Evolutionary conservation across 1,139 yeast genomes (phyloP).

Genomic region (Geotrichum restrictum): DNA sequence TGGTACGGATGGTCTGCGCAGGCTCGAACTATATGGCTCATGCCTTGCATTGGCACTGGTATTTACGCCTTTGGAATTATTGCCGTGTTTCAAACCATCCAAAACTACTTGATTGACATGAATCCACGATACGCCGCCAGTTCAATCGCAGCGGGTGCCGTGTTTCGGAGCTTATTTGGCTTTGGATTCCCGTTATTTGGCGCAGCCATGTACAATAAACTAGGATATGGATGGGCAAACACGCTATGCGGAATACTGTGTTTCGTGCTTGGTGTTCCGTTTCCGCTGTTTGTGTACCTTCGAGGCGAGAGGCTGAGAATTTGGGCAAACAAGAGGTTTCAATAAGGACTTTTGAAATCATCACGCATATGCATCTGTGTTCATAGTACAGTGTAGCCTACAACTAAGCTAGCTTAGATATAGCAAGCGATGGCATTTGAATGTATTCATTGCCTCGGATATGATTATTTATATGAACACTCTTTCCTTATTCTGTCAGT

Average conservation of each 20-base stretch:
- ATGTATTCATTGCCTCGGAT: too few relatives aligned
- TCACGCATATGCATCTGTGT: too few relatives aligned
- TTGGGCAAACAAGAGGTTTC: conserved; percentile 51
- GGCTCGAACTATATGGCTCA: conserved; percentile 47
- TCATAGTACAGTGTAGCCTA: too few relatives aligned
- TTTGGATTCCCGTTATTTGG: conserved; percentile 46
- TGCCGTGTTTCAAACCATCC: conserved; percentile 57
- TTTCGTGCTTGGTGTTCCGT: conserved; percentile 56
- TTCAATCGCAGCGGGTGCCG: conserved; percentile 56
- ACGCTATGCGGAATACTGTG: conserved; percentile 57
- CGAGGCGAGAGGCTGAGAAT: conserved; percentile 54
- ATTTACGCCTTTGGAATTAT: conserved; percentile 56
- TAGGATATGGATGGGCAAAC: conserved; percentile 65
- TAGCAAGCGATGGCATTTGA: too few relatives aligned
- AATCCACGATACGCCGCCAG: conserved; percentile 61
- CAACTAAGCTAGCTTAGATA: too few relatives aligned
- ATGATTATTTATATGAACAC: too few relatives aligned
- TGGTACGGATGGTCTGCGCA: conserved; percentile 67
- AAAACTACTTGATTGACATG: conserved; percentile 61
- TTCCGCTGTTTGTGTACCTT: conserved; percentile 54
- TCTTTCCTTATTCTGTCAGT: too few relatives aligned
- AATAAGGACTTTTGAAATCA: neutral
- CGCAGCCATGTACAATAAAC: conserved; percentile 33
- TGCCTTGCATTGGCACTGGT: conserved; percentile 54
- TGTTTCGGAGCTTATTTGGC: conserved; percentile 56